Evolutionary conservation across 805 yeast genomes (phyloP), one percentile per base, ranked within the genome.

Genomic region (Wickerhamomyces ciferrii): DNA sequence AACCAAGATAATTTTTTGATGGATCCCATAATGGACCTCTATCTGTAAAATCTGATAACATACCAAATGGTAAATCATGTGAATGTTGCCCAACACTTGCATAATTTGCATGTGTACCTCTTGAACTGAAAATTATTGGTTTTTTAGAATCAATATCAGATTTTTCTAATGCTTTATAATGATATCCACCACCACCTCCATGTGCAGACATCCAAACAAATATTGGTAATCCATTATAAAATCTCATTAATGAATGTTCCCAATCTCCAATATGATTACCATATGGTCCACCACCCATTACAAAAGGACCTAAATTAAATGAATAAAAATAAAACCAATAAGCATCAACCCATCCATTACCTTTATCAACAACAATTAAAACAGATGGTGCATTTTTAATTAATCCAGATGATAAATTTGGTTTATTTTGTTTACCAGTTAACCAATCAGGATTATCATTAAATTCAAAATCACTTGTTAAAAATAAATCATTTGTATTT

Each of bases 191-290:
- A 8, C 99, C 99, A 13, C 98, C 97, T 2, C 97, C 96, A 65
- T 92, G 99, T 1, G 97, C 98, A 25, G 95, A 84, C 95, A 94
- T 86, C 98, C 98, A 92, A 19, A 91, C 80, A 44, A 85, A 77
- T 13, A 82, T 72, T 0, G 99, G 98, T 48, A 72, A 67, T 1
- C 96, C 96, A 3, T 84, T 75, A 57, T 82, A 79, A 61, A 88
- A 92, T 23, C 99, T 72, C 14, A 90, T 92, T 32, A 92, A 67
- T 1, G 95, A 81, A 63, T 92, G 99, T 57, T 92, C 99, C 99
- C 99, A 92, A 68, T 92, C 99, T 7, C 98, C 99, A 31, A 94
- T 81, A 61, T 92, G 99, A 62, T 92, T 87, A 0, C 99, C 99
- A 70, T 85, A 94, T 0, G 99, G 99, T 0, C 99, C 99, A 34